phyloP scores from a whole-genome alignment of 257 asterid genomes.

The Lycium barbarum region DNA sequence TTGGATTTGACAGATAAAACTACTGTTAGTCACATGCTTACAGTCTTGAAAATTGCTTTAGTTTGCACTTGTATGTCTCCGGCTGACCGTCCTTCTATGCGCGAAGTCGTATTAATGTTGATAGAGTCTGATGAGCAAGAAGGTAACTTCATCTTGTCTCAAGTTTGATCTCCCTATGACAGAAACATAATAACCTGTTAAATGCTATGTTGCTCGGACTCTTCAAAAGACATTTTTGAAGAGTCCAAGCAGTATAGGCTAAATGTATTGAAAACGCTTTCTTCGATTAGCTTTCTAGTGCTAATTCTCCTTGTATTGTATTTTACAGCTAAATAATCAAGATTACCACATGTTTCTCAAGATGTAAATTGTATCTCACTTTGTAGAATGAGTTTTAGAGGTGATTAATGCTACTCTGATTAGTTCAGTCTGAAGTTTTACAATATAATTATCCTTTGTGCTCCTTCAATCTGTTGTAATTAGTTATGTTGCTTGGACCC shows the following conservation, averaged over 20 bases:
- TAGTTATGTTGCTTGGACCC: too few relatives aligned
- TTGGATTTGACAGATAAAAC: conserved; percentile 55
- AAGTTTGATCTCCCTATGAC: conserved; percentile 43
- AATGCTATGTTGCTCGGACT: not conserved
- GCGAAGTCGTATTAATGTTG: conserved; percentile 84
- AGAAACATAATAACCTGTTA: conserved; percentile 45
- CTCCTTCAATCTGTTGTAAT: too few relatives aligned
- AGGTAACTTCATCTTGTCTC: conserved; percentile 54
- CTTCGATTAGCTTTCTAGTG: conserved; percentile 35
- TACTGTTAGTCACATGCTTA: conserved; percentile 69
- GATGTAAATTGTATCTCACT: conserved; percentile 30
- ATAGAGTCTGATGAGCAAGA: conserved; percentile 70
- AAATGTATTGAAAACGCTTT: conserved; percentile 40
- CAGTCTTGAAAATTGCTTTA: conserved; percentile 72
- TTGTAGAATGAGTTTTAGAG: not conserved
- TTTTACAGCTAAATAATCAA: conserved; percentile 36
- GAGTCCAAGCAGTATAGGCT: not conserved
- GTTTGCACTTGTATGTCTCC: conserved; percentile 81
- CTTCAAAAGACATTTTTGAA: not conserved
- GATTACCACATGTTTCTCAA: conserved; percentile 41
- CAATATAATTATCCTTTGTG: not conserved
- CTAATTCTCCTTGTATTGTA: conserved; percentile 39
- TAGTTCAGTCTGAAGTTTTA: not conserved
- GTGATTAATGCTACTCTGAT: not conserved
- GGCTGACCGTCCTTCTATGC: conserved; percentile 77